Base-by-base conservation (phyloP, 257 asterid species). In the Nyctanthes arbortristis region DNA sequence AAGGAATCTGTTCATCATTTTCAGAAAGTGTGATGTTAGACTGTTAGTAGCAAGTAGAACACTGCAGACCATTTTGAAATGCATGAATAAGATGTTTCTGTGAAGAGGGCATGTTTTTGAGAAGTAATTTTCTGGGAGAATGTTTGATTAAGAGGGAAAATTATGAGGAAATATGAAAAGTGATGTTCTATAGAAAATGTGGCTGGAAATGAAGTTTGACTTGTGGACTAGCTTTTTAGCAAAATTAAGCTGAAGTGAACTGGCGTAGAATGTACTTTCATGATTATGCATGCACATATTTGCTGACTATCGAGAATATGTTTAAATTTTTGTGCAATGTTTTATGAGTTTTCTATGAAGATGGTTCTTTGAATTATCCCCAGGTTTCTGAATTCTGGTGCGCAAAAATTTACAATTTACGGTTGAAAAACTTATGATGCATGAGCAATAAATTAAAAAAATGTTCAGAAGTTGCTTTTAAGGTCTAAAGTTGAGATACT, bases 1-100 rank as follows among this genome's bases (percentile, higher is more conserved):
- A 22, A 2, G 16, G 34, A 71, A 30, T 40, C 58, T 67, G 68
- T n/a, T 63, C 49, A 27, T 14, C 36, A 25, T 69, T 65, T 63
- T 20, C 60, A 29, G 59, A 59, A 36, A 47, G 27, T 60, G 22
- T 31, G 16, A 52, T 72, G 67, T 66, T 69, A 16, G 37, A 12
- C 52, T 72, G 67, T 66, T 20, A 7, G 27, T 20, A 20, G 28
- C 4, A 7, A 7, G 58, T 49, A 22, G 4, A 49, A 49, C 58
- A 20, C n/a, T 7, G 58, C 58, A 20, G 28, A 49, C 58, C 13
- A 20, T 49, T 49, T 49, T 49, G 58, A 20, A 49, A 27, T 49
- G 22, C 58, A 20, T 7, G 58, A 49, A 49, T 20, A 49, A 49
- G 4, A 47, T 47, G 6, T 16, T 18, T 18, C 22, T 18, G 58